A percentile compares a stretch with the other conserved stretches of the same genome.
Conservation (phyloP, 768 basidiomycete species). For the Phanerochaete carnosa region DNA sequence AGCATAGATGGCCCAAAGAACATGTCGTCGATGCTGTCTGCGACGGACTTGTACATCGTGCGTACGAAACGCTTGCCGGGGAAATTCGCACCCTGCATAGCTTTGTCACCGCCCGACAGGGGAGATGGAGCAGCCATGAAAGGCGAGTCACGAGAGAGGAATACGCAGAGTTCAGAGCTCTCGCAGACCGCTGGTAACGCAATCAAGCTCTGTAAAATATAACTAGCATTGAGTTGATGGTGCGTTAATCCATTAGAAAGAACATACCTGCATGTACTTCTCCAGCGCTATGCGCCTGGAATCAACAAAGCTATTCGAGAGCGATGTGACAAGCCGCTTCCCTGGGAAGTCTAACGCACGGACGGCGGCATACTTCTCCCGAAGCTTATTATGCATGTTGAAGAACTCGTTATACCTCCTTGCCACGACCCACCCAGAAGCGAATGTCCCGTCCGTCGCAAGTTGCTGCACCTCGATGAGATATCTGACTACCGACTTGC, state of each 20-base stretch:
- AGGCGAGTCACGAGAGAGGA: slow-evolving; percentile 86
- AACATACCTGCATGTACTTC: slow-evolving; percentile 82
- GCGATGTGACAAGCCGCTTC: slow-evolving; percentile 85
- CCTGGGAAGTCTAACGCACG: slow-evolving; percentile 85
- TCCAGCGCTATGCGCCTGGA: slow-evolving; percentile 75
- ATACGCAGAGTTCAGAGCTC: slow-evolving; percentile 76
- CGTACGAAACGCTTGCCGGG: slow-evolving; percentile 65
- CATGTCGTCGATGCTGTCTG: slow-evolving; percentile 96
- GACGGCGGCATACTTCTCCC: slow-evolving; percentile 68
- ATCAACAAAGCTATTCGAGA: slow-evolving; percentile 88
- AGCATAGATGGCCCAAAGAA: slow-evolving; percentile 95
- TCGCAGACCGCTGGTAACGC: slow-evolving; percentile 74
- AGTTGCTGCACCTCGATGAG: slow-evolving; percentile 90
- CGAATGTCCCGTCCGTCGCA: slow-evolving; percentile 70
- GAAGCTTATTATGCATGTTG: slow-evolving; percentile 80
- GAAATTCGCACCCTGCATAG: slow-evolving; percentile 36
- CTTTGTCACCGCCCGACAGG: slow-evolving; percentile 9
- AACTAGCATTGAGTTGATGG: not conserved
- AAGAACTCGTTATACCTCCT: slow-evolving; percentile 95
- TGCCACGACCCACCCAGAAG: slow-evolving; percentile 91
- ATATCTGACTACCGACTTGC: slow-evolving; percentile 89
- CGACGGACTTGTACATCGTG: slow-evolving; percentile 86
- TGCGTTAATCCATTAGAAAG: not conserved
- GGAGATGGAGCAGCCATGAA: slow-evolving; percentile 57
- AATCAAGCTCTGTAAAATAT: slow-evolving; percentile 64